Conservation (phyloP, 208 protist species). For the Acanthamoeba royreba region DNA sequence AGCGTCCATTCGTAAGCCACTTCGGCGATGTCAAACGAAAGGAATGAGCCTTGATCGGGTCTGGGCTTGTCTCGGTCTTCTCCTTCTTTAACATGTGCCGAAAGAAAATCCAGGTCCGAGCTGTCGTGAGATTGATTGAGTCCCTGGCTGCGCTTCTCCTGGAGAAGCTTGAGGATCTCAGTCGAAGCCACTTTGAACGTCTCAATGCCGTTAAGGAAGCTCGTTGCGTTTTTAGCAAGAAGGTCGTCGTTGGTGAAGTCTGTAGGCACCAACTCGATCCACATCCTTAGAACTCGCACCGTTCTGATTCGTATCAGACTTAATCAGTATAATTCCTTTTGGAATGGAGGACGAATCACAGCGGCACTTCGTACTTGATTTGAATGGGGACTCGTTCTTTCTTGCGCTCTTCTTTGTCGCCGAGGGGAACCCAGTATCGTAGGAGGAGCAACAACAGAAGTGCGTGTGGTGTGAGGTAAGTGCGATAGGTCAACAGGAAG, state of each 20-base stretch:
- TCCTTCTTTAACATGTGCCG: not conserved
- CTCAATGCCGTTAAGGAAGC: not conserved
- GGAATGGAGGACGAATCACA: not conserved
- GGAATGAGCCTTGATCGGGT: too few relatives aligned
- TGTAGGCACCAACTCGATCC: not conserved
- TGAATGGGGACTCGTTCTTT: not conserved
- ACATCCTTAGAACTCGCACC: not conserved
- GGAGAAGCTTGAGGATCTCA: constrained; percentile 26
- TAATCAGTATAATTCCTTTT: too few relatives aligned
- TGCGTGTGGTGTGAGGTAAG: not conserved
- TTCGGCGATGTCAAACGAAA: not conserved
- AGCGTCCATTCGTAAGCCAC: constrained; percentile 17
- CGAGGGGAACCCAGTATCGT: not conserved
- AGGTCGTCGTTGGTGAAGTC: not conserved
- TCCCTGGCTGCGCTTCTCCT: not conserved
- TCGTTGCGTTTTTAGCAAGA: not conserved
- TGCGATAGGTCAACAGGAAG: constrained; percentile 29
- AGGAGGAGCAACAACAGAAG: not conserved
- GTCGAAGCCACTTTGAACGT: not conserved
- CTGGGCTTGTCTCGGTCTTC: not conserved
- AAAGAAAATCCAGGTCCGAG: too few relatives aligned
- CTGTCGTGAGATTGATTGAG: too few relatives aligned
- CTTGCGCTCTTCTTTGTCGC: not conserved
- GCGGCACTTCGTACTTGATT: not conserved
- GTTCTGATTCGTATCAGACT: not conserved